Conservation (phyloP, 192 early-diverging fungal genomes). For the Entomortierella lignicola region DNA sequence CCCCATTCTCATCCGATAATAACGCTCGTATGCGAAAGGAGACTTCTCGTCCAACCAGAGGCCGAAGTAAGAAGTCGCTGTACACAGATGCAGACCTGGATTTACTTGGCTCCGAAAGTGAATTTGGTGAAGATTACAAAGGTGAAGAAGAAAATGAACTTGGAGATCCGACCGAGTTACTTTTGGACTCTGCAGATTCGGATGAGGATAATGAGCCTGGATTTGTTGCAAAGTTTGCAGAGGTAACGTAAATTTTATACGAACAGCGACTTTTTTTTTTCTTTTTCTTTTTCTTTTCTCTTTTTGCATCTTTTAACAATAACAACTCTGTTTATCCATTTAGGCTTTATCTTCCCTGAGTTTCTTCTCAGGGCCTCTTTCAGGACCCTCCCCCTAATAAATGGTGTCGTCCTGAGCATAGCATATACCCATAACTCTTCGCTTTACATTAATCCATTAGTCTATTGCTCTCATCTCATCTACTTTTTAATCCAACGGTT, state of each 20-base stretch:
- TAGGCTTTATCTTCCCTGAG: slow-evolving; percentile 20
- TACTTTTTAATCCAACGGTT: not conserved
- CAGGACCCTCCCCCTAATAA: slow-evolving; percentile 24
- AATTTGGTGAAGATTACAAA: slow-evolving; percentile 1
- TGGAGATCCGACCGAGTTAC: slow-evolving; percentile 21
- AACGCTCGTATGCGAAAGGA: not conserved
- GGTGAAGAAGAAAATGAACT: not conserved
- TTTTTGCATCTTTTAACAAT: not conserved
- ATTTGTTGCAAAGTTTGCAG: slow-evolving; percentile 45
- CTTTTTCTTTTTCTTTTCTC: not conserved
- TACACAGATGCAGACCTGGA: slow-evolving; percentile 51
- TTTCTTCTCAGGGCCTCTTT: slow-evolving; percentile 25
- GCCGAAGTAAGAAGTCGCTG: slow-evolving; percentile 27
- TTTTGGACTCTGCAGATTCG: slow-evolving; percentile 25
- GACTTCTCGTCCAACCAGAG: not conserved
- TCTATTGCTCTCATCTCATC: not conserved
- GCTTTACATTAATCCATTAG: not conserved
- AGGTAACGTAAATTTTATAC: slow-evolving; percentile 22
- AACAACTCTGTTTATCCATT: not conserved
- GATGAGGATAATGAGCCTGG: slow-evolving; percentile 36
- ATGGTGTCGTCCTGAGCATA: not conserved
- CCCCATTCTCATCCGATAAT: not conserved
- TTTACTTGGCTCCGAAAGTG: slow-evolving; percentile 33
- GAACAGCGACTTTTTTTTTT: not conserved
- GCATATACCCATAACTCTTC: not conserved